Conservation (phyloP, 1,284 basidiomycete species). For the Singerocomus rubriflavus region DNA sequence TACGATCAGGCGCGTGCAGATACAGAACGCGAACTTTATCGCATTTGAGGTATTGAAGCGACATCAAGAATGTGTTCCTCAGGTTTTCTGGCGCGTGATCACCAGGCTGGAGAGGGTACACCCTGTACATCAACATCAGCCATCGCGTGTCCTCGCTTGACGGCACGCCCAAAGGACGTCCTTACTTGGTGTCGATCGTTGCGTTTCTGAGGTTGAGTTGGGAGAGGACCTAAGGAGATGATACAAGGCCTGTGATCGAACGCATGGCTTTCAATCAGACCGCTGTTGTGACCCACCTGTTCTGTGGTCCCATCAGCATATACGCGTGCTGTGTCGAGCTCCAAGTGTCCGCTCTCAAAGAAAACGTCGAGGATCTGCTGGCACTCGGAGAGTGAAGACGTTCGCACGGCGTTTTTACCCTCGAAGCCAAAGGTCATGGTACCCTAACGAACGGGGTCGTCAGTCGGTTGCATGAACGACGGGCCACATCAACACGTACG, state of each 20-base stretch:
- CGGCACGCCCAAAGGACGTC: too few relatives aligned
- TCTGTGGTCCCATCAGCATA: conserved; percentile 54
- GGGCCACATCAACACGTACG: too few relatives aligned
- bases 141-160: neutral
- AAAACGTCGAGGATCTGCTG: conserved; percentile 48
- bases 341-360: conserved; percentile 41
- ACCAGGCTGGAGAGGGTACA: conserved; percentile 34
- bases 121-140: conserved; percentile 21
- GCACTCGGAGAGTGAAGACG: conserved; percentile 36
- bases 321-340: conserved; percentile 49
- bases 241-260: neutral
- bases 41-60: conserved; percentile 31
- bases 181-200: conserved; percentile 50
- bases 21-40: conserved; percentile 43
- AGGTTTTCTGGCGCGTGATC: conserved; percentile 34
- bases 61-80: conserved; percentile 33
- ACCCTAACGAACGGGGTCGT: conserved; percentile 34
- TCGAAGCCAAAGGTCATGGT: conserved; percentile 49
- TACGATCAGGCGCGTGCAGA: conserved; percentile 51
- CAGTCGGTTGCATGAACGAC: neutral
- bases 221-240: conserved; percentile 36
- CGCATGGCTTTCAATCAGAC: neutral
- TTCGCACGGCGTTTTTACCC: conserved; percentile 44
- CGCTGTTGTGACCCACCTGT: conserved; percentile 29
- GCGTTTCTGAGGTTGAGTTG: conserved; percentile 42